Evolutionary conservation across 768 basidiomycete species (phyloP), one percentile per base, ranked within the genome.

Genomic region (Termitomyces sp.): DNA sequence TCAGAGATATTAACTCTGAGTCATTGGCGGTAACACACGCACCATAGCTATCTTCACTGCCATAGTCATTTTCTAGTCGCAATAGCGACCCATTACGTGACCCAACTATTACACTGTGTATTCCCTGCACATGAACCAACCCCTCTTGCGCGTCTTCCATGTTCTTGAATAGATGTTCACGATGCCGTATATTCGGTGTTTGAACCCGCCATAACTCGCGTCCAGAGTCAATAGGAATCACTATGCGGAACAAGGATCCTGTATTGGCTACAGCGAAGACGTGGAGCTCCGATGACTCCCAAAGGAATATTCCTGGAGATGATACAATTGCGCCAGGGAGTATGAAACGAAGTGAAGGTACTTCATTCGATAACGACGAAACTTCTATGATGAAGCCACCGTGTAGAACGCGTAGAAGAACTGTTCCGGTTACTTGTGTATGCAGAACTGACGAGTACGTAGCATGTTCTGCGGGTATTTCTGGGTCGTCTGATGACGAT

Each of bases 311-410:
- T 20, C 84, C 79, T 3, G 92, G 91, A 45, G 78, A 72, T 12
- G 85, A 76, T 25, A 90, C 68, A 47, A 94, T 68, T 35, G 79
- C 64, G 10, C 88, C 82, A 35, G 91, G 90, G 61, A 92, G 91
- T 59, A 89, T 76, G 66, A 94, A 83, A 54, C 90, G 84, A 58
- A 93, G 78, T 16, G 91, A 84, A 31, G 79, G 74, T 2, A 85
- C 73, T 59, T 82, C 73, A 1, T 79, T 77, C 5, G 88, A 82
- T 42, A 92, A 73, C n/a, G 91, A 89, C 35, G 85, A 65, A 43
- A 95, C 80, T 64, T 94, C 90, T 40, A 92, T 69, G 47, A 91
- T 85, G 58, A 84, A 70, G 23, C 86, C 87, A 42, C 80, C 83
- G 57, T 93, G 86, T 51, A 93, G 75, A 43, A 91, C 78, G 56